Evolutionary conservation across 1,139 yeast species (phyloP), one percentile per base, ranked within the genome.

Genomic region (Taiozyma sp.): DNA sequence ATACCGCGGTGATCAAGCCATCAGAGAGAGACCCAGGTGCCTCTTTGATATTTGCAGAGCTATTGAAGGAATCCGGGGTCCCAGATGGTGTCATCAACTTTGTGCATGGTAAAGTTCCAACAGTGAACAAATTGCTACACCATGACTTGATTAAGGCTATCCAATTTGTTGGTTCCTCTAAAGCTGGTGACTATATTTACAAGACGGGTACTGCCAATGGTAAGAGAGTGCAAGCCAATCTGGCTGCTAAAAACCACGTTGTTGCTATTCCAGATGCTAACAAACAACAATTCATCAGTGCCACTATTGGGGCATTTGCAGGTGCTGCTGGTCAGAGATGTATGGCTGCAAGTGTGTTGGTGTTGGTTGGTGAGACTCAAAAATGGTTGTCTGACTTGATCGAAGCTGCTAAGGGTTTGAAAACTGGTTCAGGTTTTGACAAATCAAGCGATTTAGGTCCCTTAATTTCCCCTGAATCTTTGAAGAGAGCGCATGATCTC

Each of bases 261-360:
- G 81, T 85, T 49, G 80, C 84, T 34, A 75, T 83, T 57, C 91
- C 91, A 9, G 92, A 85, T 63, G 90, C 92, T 36, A 79, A 83
- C 70, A 82, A 81, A 67, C 69, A 71, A 56, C 87, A 82, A 58
- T 82, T 87, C 52, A 70, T 86, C 58, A 83, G 82, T 65, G 84
- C 89, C 29, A 71, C 85, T 44, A 83, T 76, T 51, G 92, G 92
- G 46, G 91, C 93, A 44, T 89, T 90, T 24, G 86, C 87, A 63
- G 93, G 93, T 43, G 93, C 93, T 54, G 92, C 92, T 38, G 93
- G 93, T 54, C 92, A 85, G 72, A 79, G 93, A 68, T 85, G 93
- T 70, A 85, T 86, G 92, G 92, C 92, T 14, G 82, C 87, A 46
- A 81, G 87, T 16, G 90, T 83, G 6, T 74, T 85, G 56, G 89